phyloP scores from a whole-genome alignment of 148 eudicot genomes.

The Rhododendron simsii region DNA sequence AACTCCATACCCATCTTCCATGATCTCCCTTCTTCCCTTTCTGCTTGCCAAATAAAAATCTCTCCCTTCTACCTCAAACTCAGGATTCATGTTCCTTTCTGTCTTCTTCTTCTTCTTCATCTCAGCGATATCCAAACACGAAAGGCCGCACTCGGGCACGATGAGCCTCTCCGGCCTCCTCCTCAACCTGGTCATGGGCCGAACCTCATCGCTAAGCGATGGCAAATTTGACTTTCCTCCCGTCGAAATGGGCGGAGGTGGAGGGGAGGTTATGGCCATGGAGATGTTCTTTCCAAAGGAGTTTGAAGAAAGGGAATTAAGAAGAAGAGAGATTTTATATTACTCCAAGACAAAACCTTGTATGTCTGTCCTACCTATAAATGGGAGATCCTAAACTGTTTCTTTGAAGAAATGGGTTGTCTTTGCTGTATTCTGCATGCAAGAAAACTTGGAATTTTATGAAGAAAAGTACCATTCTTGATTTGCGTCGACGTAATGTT shows the following conservation, averaged over 20 bases:
- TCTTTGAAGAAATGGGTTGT: not conserved
- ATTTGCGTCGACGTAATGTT: not conserved
- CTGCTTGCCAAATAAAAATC: constrained; percentile 36
- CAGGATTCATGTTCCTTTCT: constrained; percentile 21
- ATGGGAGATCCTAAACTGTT: not conserved
- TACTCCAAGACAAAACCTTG: not conserved
- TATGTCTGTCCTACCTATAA: not conserved
- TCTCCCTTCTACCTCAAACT: constrained; percentile 27
- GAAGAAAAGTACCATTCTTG: not conserved
- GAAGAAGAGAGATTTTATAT: not conserved
- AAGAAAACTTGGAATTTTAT: not conserved
- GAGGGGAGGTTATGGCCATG: not conserved
- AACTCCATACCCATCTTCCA: constrained; percentile 47
- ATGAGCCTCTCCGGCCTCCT: constrained; percentile 34
- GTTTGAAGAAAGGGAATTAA: not conserved
- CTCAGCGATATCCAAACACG: not conserved
- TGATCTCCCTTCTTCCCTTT: constrained; percentile 40
- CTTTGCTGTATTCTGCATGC: not conserved
- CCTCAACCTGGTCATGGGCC: not conserved
- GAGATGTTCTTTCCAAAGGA: not conserved
- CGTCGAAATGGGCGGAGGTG: not conserved
- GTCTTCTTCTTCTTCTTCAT: constrained; percentile 4
- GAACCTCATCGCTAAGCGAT: not conserved
- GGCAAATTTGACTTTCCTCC: not conserved
- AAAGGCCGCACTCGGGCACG: constrained; percentile 23